A percentile compares a stretch with the other conserved stretches of the same genome.
These are phyloP conservation scores for Phialemoniopsis sp. DNA, from an alignment of 2,329 filamentous ascomycete genomes.

Conservation along the genomic window DNA sequence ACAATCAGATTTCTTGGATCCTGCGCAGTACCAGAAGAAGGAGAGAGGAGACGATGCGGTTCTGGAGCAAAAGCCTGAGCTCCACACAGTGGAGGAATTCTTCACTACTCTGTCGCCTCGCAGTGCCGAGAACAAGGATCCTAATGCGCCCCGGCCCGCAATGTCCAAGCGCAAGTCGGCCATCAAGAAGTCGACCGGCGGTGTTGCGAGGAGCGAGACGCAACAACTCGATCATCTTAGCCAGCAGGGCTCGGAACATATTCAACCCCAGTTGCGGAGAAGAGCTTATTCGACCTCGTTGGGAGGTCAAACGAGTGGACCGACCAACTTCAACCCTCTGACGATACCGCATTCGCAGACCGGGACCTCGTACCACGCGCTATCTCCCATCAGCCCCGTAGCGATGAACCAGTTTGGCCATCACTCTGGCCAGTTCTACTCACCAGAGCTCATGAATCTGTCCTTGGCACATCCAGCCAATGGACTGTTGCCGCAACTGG, in stretches of 20 bases:
- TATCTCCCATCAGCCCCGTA: constrained; percentile 51
- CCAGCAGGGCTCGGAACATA: constrained; percentile 28
- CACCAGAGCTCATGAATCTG: constrained; percentile 49
- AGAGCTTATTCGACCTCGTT: constrained; percentile 26
- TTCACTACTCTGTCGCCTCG: constrained; percentile 74
- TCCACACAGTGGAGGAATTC: constrained; percentile 94
- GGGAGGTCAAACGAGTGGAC: constrained; percentile 33
- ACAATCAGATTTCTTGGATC: constrained; percentile 77
- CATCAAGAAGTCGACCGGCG: constrained; percentile 28
- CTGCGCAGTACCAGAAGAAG: constrained; percentile 61
- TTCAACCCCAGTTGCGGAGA: constrained; percentile 30
- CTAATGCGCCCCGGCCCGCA: constrained; percentile 11
- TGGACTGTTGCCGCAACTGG: constrained; percentile 62
- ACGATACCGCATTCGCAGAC: constrained; percentile 34
- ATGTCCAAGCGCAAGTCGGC: constrained; percentile 31
- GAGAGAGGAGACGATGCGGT: constrained; percentile 84
- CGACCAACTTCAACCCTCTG: constrained; percentile 34
- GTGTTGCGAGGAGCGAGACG: constrained; percentile 25
- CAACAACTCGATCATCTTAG: constrained; percentile 28
- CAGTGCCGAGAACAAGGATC: constrained; percentile 31
- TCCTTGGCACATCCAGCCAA: constrained; percentile 44
- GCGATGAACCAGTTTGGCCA: constrained; percentile 29
- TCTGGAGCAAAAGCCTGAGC: constrained; percentile 76
- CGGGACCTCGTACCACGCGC: constrained; percentile 34
- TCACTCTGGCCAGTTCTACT: constrained; percentile 34